Base-by-base conservation (phyloP, 345 rosid species). In the Erysimum cheiranthoides region DNA sequence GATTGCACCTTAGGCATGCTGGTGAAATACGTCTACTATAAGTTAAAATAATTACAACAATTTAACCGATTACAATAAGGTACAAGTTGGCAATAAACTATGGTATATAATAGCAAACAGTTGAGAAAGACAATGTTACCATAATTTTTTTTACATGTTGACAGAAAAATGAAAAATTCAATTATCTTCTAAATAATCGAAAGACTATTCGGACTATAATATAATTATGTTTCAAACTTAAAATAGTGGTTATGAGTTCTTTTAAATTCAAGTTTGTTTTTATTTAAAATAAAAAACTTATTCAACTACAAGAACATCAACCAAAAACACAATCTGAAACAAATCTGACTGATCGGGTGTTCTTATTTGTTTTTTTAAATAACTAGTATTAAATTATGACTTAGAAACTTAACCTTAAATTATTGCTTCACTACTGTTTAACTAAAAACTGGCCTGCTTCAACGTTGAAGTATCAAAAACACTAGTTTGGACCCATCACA, bases 1-100 rank as follows among this genome's bases (percentile, higher is more conserved):
- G 75, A 69, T 76, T 61, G 53, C 69, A 52, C 31, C 30, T n/a
- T 32, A 32, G 25, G 75, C 75, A 61, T 76, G 79, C 75, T 69
- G 2, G 69, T 61, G 70, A 57, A 62, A n/a, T 53, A 52, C 70
- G 74, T 68, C 74, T 76, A 17, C 21, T 31, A n/a, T 69, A 62
- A 76, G 79, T 61, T 52, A n/a, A 27, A 69, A 61, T 69, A 76
- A 76, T 61, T 43, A 61, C 63, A 61, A 52, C 50, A 68, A 27
- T 69, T 61, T 68, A 52, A 10, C 43, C 32, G 38, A 30, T 42
- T 52, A 52, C n/a, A 51, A 76, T 60, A 69, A 68, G 70, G 10
- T 69, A 42, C 75, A 61, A 76, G 59, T 69, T 69, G 80, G 17
- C 42, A 61, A 61, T 61, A 69, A 10, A 61, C 42, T 54, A 61